These are phyloP conservation scores for Clavaria fumosa DNA, from an alignment of 768 basidiomycete species.

Conservation along the genomic window DNA sequence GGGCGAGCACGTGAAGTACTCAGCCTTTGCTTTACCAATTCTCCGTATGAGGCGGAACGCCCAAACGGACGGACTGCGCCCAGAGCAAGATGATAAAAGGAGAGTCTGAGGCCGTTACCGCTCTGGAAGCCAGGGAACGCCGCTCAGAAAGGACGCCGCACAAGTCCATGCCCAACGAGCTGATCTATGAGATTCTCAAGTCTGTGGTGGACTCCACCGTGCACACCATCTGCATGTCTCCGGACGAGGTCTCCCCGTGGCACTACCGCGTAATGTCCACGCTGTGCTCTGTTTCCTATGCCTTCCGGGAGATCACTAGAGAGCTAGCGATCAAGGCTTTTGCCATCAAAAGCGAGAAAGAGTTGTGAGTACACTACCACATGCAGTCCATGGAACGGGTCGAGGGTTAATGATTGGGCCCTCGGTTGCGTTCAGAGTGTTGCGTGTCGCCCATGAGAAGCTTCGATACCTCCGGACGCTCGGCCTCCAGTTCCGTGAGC, in stretches of 20 bases:
- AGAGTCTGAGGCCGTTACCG: no score
- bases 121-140: no score
- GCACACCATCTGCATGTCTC: slow-evolving; percentile 20
- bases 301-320: slow-evolving; percentile 21
- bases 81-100: no score
- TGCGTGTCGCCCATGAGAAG: background rate
- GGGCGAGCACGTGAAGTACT: no score
- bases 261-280: slow-evolving; percentile 19
- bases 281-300: slow-evolving; percentile 19
- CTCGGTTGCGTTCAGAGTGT: slow-evolving; percentile 1
- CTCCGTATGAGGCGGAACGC: no score
- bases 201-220: slow-evolving; percentile 19
- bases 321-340: slow-evolving; percentile 22
- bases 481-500: background rate
- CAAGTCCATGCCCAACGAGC: slow-evolving; percentile 26
- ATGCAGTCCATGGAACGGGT: background rate
- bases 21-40: no score
- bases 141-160: no score
- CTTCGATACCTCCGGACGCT: background rate
- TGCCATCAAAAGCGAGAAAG: slow-evolving; percentile 10
- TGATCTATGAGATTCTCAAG: slow-evolving; percentile 22
- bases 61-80: no score
- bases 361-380: background rate
- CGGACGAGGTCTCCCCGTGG: slow-evolving; percentile 18
- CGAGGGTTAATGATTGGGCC: no score